These are phyloP conservation scores for Priceomyces fermenticarens DNA, from an alignment of 805 yeast species.

Conservation along the genomic window DNA sequence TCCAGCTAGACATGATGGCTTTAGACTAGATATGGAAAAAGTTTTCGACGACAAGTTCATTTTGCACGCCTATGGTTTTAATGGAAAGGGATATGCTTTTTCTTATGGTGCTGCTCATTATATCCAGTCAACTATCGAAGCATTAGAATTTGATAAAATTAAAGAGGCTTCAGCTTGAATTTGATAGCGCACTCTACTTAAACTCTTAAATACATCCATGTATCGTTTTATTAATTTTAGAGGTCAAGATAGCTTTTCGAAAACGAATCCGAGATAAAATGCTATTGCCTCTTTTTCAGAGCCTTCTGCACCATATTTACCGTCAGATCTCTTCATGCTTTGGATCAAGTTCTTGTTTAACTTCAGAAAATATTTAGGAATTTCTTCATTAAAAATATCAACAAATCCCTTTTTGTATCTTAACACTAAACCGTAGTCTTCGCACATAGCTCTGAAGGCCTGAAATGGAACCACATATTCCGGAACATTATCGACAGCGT, in stretches of 20 bases:
- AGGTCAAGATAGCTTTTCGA: conserved; percentile 50
- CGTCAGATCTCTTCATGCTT: conserved; percentile 73
- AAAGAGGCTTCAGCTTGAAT: neutral
- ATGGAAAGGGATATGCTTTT: conserved; percentile 1
- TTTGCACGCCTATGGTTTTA: conserved; percentile 3
- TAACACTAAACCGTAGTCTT: conserved; percentile 73
- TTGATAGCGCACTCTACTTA: neutral
- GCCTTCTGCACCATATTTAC: conserved; percentile 82
- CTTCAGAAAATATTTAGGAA: conserved; percentile 59
- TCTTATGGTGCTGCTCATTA: conserved; percentile 2
- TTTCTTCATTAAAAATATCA: conserved; percentile 77
- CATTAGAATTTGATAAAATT: neutral
- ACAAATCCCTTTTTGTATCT: conserved; percentile 73
- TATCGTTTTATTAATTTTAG: neutral
- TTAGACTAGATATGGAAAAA: conserved; percentile 1
- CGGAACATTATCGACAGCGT: conserved; percentile 95
- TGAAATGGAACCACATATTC: conserved; percentile 97
- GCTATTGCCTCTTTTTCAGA: conserved; percentile 87
- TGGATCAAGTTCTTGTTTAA: conserved; percentile 62
- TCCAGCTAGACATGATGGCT: conserved; percentile 1
- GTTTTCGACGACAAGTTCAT: neutral
- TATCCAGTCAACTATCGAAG: neutral
- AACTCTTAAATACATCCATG: too few species aligned
- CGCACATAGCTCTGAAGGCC: conserved; percentile 75
- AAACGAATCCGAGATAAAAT: conserved; percentile 82